These are phyloP conservation scores for Cutaneotrichosporon sp. DNA, from an alignment of 1,284 basidiomycete genomes.

Conservation along the genomic window DNA sequence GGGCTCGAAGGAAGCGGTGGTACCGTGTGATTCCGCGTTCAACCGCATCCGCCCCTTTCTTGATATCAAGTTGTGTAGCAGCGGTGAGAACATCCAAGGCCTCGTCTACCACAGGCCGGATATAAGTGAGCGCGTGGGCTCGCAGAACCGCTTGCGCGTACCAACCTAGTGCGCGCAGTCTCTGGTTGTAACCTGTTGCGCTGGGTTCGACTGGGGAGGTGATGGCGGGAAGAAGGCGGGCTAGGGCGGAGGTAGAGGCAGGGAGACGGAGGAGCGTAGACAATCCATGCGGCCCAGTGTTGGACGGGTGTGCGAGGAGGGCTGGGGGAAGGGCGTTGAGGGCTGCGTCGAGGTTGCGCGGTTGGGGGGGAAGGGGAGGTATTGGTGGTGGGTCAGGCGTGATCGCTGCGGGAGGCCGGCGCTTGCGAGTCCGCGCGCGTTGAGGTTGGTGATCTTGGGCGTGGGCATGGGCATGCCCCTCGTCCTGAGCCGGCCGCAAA, in stretches of 20 bases:
- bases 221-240: not conserved
- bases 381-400: not conserved
- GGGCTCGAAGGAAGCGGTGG: conserved; percentile 8
- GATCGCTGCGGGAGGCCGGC: not conserved
- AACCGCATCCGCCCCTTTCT: not conserved
- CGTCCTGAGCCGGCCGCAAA: not conserved
- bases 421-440: not conserved
- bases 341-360: conserved; percentile 7
- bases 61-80: not conserved
- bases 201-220: not conserved
- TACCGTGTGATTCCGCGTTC: conserved; percentile 1
- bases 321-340: not conserved
- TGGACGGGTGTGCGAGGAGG: not conserved
- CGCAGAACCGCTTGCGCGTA: not conserved
- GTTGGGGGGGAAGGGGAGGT: no score
- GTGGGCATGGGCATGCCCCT: not conserved
- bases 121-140: conserved; percentile 2
- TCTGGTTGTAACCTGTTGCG: not conserved
- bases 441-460: not conserved
- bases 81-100: not conserved
- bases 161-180: not conserved
- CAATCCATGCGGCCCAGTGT: not conserved
- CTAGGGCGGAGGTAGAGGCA: not conserved
- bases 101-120: not conserved
- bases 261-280: conserved; percentile 1